Evolutionary conservation across 2,329 filamentous ascomycete genomes (phyloP).

Genomic region (Curvularia sp.): DNA sequence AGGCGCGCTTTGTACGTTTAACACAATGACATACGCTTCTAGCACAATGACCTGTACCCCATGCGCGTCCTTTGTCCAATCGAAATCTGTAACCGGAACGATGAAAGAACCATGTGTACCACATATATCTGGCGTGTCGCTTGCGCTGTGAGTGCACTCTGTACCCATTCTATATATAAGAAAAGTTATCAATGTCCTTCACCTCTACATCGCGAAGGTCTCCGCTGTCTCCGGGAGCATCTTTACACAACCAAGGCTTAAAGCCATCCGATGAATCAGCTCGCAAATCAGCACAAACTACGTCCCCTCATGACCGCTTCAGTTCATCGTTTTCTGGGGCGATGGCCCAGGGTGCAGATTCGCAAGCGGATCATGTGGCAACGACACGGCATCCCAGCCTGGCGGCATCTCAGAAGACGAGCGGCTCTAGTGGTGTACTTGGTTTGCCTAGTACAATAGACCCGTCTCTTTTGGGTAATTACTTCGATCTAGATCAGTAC

Average conservation of each 20-base stretch:
- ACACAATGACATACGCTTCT: conserved; percentile 23
- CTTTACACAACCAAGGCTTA: neutral
- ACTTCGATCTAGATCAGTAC: conserved; percentile 9
- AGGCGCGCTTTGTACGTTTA: conserved; percentile 19
- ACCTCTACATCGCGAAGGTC: conserved; percentile 6
- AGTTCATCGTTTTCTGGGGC: conserved; percentile 2
- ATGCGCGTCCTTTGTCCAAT: conserved; percentile 28
- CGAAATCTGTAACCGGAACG: conserved; percentile 19
- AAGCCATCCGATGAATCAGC: neutral
- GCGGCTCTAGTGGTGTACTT: conserved; percentile 12
- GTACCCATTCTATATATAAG: conserved; percentile 8
- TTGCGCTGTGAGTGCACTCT: conserved; percentile 13
- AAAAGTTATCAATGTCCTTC: conserved; percentile 10
- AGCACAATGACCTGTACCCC: conserved; percentile 24
- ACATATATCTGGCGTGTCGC: conserved; percentile 27
- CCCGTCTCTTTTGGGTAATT: conserved; percentile 7
- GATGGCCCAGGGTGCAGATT: conserved; percentile 5
- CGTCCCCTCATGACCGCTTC: neutral
- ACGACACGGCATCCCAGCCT: conserved; percentile 7
- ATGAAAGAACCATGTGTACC: conserved; percentile 30
- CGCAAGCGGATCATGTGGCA: conserved; percentile 4
- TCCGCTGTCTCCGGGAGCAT: neutral
- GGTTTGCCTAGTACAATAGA: conserved; percentile 14
- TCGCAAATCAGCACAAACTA: neutral
- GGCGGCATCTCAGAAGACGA: conserved; percentile 11